A percentile compares a stretch with the other conserved stretches of the same genome.
These are phyloP conservation scores for Purpureocillium lavendulum DNA, from an alignment of 2,329 filamentous ascomycete species.

Conservation along the genomic window DNA sequence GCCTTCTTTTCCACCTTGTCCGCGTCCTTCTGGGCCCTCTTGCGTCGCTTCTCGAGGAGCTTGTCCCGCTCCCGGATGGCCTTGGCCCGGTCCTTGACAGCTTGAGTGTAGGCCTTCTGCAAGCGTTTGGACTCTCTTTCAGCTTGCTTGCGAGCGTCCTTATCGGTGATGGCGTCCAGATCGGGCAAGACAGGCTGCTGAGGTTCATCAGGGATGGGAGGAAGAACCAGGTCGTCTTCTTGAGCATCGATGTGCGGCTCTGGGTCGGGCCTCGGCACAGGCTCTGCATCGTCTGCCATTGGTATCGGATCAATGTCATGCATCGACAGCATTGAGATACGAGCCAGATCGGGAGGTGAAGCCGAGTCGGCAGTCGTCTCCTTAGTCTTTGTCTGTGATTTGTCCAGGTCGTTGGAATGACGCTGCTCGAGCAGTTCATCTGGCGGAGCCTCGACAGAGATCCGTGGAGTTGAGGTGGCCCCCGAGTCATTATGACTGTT, in stretches of 20 bases:
- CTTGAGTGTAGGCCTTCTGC: conserved; percentile 57
- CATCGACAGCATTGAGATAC: conserved; percentile 22
- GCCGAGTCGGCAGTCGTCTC: not conserved
- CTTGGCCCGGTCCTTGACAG: conserved; percentile 58
- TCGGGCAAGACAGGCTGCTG: conserved; percentile 38
- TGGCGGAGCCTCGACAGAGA: not conserved
- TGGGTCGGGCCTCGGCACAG: not conserved
- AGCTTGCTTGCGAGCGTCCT: conserved; percentile 56
- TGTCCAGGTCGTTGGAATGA: not conserved
- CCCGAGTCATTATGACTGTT: not conserved
- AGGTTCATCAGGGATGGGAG: conserved; percentile 41
- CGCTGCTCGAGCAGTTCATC: not conserved
- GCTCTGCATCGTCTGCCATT: conserved; percentile 17
- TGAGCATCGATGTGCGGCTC: not conserved
- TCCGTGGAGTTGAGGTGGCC: not conserved
- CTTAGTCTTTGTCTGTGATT: not conserved
- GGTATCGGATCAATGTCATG: conserved; percentile 30
- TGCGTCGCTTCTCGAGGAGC: conserved; percentile 43
- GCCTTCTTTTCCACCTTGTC: conserved; percentile 31
- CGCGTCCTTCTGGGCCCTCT: conserved; percentile 33
- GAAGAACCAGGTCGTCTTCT: conserved; percentile 20
- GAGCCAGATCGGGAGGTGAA: conserved; percentile 7
- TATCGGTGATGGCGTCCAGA: conserved; percentile 50
- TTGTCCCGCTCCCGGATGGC: conserved; percentile 56
- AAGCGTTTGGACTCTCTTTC: conserved; percentile 58